phyloP scores from a whole-genome alignment of 352 stramenopile species.

The Bremia lactucae region DNA sequence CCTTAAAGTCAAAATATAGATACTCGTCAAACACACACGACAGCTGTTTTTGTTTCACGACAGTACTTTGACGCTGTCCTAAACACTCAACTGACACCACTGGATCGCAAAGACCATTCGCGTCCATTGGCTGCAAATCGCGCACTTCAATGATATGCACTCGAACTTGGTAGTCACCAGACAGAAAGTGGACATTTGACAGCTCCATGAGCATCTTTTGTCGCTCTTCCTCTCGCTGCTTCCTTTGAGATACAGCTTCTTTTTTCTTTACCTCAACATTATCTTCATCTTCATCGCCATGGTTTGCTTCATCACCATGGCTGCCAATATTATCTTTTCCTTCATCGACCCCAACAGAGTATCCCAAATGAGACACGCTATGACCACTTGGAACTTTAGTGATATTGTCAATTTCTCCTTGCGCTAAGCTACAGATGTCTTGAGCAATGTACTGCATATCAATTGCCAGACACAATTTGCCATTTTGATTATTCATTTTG shows the following conservation, averaged over 20 bases:
- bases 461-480: conserved; percentile 57
- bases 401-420: conserved; percentile 59
- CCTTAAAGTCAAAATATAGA: conserved; percentile 82
- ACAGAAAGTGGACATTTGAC: conserved; percentile 60
- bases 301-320: conserved; percentile 20
- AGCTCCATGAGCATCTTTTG: conserved; percentile 68
- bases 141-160: conserved; percentile 86
- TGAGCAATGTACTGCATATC: conserved; percentile 46
- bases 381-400: conserved; percentile 38
- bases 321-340: conserved; percentile 17
- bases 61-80: conserved; percentile 65
- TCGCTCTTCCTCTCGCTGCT: conserved; percentile 56
- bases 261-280: conserved; percentile 23
- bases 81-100: conserved; percentile 82
- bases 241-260: conserved; percentile 45
- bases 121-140: conserved; percentile 83
- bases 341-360: conserved; percentile 4
- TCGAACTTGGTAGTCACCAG: conserved; percentile 78
- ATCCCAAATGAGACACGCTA: conserved; percentile 20
- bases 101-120: conserved; percentile 80
- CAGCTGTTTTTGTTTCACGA: conserved; percentile 75
- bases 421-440: conserved; percentile 40
- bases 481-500: conserved; percentile 36
- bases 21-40: conserved; percentile 87
- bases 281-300: conserved; percentile 23